Evolutionary conservation across 2,329 filamentous ascomycete genomes (phyloP).

Genomic region (Sarocladiaceae sp.): DNA sequence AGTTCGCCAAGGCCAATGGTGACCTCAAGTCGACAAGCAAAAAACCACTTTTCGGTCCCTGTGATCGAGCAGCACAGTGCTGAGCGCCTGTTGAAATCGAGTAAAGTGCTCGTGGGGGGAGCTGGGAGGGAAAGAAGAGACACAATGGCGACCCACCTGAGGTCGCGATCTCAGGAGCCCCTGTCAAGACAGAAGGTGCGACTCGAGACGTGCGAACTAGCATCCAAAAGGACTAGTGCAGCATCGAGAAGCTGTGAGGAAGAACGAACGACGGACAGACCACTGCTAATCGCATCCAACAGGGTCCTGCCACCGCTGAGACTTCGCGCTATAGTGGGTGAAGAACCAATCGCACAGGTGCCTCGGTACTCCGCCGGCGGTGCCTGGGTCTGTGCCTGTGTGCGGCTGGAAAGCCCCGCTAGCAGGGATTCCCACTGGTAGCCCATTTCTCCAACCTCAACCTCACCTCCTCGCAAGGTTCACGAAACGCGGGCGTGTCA

Average conservation of each 20-base stretch:
- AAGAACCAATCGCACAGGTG: not conserved
- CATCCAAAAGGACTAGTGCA: not conserved
- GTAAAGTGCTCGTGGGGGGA: too few relatives aligned
- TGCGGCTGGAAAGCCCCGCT: not conserved
- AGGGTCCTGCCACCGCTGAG: too few relatives aligned
- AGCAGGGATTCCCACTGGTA: not conserved
- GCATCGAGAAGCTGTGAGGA: not conserved
- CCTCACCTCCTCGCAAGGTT: conserved; percentile 1
- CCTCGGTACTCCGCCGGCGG: not conserved
- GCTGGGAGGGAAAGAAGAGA: too few relatives aligned
- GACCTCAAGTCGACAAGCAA: too few relatives aligned
- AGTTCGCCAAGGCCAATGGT: too few relatives aligned
- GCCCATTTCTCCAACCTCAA: not conserved
- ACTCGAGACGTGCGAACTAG: not conserved
- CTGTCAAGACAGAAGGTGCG: conserved; percentile 4
- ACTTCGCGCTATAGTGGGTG: too few relatives aligned
- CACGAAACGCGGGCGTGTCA: conserved; percentile 40
- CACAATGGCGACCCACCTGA: too few relatives aligned
- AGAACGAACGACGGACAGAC: not conserved
- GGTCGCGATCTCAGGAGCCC: not conserved
- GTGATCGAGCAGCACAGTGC: too few relatives aligned
- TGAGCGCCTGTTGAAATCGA: too few relatives aligned
- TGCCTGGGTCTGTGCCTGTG: not conserved
- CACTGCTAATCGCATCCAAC: too few relatives aligned
- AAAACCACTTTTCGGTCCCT: too few relatives aligned